These are phyloP conservation scores for Tricharina praecox DNA, from an alignment of 495 filamentous ascomycete genomes.

Conservation along the genomic window DNA sequence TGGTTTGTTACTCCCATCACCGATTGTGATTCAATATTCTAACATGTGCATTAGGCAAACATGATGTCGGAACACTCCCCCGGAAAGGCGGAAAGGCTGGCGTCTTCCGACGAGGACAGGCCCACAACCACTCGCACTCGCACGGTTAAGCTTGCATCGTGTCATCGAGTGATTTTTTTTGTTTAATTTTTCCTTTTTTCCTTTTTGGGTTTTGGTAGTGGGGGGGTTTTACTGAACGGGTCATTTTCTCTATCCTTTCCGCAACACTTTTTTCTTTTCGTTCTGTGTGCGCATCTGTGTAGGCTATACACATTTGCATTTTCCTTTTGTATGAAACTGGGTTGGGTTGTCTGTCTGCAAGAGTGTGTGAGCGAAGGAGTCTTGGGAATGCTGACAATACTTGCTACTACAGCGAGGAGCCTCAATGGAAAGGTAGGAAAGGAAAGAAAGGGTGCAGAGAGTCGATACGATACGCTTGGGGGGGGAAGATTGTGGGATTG, in stretches of 20 bases:
- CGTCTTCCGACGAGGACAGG: constrained; percentile 4
- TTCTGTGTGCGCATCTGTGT: neutral
- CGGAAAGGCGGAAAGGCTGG: constrained; percentile 15
- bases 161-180: neutral
- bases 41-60: constrained; percentile 44
- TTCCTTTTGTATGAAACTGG: neutral
- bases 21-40: constrained; percentile 13
- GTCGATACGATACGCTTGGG: neutral
- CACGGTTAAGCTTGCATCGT: constrained; percentile 8
- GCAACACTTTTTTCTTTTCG: neutral
- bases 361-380: too few species aligned
- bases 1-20: constrained; percentile 40
- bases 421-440: neutral
- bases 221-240: neutral
- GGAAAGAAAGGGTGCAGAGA: neutral
- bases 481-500: neutral
- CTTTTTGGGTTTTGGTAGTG: neutral
- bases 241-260: neutral
- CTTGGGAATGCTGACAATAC: neutral
- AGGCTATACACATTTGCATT: neutral
- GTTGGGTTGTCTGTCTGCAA: neutral
- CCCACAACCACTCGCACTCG: constrained; percentile 14
- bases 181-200: neutral
- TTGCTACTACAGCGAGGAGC: neutral
- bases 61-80: constrained; percentile 45